Evolutionary conservation across 2,329 filamentous ascomycete genomes (phyloP).

Genomic region (Talaromyces sp.): DNA sequence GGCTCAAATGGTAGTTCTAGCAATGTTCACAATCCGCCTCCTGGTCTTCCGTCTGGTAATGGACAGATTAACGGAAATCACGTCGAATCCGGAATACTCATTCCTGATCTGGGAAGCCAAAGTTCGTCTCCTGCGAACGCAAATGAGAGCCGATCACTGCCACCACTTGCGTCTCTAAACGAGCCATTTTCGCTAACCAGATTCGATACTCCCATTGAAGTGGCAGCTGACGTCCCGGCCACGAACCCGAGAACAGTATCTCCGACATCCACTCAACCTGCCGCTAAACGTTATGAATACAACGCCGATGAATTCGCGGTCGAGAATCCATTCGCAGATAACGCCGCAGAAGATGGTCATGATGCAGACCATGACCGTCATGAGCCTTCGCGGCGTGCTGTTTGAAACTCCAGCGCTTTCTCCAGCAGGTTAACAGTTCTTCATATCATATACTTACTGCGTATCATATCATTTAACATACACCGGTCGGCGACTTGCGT

Average conservation of each 20-base stretch:
- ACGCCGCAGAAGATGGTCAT: neutral
- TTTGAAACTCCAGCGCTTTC: neutral
- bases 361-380: neutral
- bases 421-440: neutral
- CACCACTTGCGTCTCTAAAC: neutral
- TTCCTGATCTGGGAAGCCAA: neutral
- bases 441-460: neutral
- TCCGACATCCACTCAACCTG: neutral
- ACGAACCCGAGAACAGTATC: neutral
- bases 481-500: neutral
- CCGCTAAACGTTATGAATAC: slow-evolving; percentile 30
- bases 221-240: slow-evolving; percentile 13
- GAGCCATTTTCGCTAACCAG: slow-evolving; percentile 17
- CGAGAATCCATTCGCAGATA: slow-evolving; percentile 42
- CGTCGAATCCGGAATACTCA: slow-evolving; percentile 1
- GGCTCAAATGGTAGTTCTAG: neutral
- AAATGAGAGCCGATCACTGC: neutral
- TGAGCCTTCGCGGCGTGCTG: neutral
- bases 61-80: neutral
- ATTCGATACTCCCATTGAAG: slow-evolving; percentile 3
- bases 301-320: slow-evolving; percentile 40
- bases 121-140: slow-evolving; percentile 16
- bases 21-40: neutral
- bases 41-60: slow-evolving; percentile 4
- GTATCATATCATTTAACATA: neutral